Percentiles rank a stretch among this genome's conserved stretches.
These are phyloP conservation scores for Phytophthora macrochlamydospora DNA, from an alignment of 352 stramenopile genomes.

Conservation along the genomic window DNA sequence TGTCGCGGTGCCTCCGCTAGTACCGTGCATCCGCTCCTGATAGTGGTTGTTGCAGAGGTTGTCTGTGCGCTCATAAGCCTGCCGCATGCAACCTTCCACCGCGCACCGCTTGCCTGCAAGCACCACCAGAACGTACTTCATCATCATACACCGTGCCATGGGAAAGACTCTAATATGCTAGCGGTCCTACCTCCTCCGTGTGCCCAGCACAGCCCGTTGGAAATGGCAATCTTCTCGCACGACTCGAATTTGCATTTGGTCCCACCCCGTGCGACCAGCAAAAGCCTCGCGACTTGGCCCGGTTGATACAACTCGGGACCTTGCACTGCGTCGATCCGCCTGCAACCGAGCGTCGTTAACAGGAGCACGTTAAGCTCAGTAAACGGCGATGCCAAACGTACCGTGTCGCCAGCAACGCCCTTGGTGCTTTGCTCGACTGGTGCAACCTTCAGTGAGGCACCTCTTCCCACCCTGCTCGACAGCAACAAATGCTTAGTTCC, in stretches of 20 bases:
- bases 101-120: slow-evolving; percentile 56
- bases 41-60: slow-evolving; percentile 77
- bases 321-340: slow-evolving; percentile 80
- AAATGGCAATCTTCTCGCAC: slow-evolving; percentile 85
- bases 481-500: not conserved
- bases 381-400: slow-evolving; percentile 4
- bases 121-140: not conserved
- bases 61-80: slow-evolving; percentile 78
- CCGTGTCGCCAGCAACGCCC: slow-evolving; percentile 79
- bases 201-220: slow-evolving; percentile 76
- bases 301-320: slow-evolving; percentile 69
- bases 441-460: slow-evolving; percentile 60
- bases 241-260: slow-evolving; percentile 74
- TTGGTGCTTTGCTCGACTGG: slow-evolving; percentile 75
- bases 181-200: slow-evolving; percentile 62
- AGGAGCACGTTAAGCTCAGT: not conserved
- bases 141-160: not conserved
- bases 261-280: slow-evolving; percentile 89
- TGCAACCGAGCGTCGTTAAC: slow-evolving; percentile 7
- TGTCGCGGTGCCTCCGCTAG: not conserved
- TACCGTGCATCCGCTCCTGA: slow-evolving; percentile 34
- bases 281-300: slow-evolving; percentile 84
- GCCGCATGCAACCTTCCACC: slow-evolving; percentile 57
- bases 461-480: slow-evolving; percentile 64
- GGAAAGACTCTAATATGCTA: not conserved